These are phyloP conservation scores for Suillus occidentalis DNA, from an alignment of 768 basidiomycete genomes.

Conservation along the genomic window DNA sequence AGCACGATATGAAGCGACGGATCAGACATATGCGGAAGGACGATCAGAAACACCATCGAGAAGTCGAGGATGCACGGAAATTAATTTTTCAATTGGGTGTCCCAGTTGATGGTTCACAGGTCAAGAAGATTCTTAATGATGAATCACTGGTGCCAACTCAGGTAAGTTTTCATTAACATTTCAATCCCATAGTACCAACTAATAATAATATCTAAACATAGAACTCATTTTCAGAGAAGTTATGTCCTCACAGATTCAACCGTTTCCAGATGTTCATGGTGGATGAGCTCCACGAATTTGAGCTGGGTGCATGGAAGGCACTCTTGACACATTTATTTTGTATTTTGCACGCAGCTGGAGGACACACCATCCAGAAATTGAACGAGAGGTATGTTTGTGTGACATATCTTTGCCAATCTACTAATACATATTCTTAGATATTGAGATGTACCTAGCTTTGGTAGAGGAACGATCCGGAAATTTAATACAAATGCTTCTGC, in stretches of 20 bases:
- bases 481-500: neutral
- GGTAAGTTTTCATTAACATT: neutral
- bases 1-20: constrained; percentile 1
- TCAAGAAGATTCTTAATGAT: neutral
- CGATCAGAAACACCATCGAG: neutral
- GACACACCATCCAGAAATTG: neutral
- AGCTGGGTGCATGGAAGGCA: constrained; percentile 39
- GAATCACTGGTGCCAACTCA: neutral
- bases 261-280: constrained; percentile 28
- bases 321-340: no score
- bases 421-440: neutral
- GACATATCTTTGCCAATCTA: neutral
- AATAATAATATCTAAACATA: neutral
- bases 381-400: neutral
- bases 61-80: neutral
- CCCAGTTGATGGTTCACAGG: no score
- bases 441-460: neutral
- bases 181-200: neutral
- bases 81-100: no score
- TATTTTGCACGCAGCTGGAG: constrained; percentile 15
- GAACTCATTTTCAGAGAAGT: neutral
- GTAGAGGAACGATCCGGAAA: neutral
- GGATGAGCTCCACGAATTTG: constrained; percentile 40
- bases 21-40: neutral
- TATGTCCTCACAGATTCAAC: constrained; percentile 20